Evolutionary conservation across 495 filamentous ascomycete genomes (phyloP), one percentile per base, ranked within the genome.

Genomic region (Neurospora sp.): DNA sequence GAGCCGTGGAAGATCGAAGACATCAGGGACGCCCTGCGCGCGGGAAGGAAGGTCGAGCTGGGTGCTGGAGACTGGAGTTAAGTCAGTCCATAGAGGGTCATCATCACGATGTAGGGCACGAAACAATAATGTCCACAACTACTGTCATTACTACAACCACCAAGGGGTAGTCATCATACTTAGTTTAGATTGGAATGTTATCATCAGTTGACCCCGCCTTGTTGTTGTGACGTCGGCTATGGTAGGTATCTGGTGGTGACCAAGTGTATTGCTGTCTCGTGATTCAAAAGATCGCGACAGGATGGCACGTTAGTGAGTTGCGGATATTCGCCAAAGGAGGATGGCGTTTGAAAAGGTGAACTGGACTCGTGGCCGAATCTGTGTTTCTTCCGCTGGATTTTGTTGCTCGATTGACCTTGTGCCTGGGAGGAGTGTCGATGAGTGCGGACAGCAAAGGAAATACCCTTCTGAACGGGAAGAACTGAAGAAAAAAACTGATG

Each of bases 1-100:
- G 69, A 84, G 78, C 81, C 82, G 7, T 86, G 84, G 84, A 85
- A 76, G 70, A 84, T 86, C 39, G 82, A 85, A 72, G 66, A 84
- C 14, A 82, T 86, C 66, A 81, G 81, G 72, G 76, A 77, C 42
- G 81, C 84, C 38, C 78, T 83, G 46, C 74, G 78, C 3, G 79
- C 76, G 1, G 82, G 80, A 9, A 82, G 76, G 69, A 42, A 78
- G 16, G 79, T 85, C 5, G 72, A 81, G 10, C 74, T 85, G 40
- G 83, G 82, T 1, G 72, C 74, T n/a, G 82, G 83, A 0, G 78
- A 84, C 40, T 85, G 83, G 83, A 77, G 80, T 59, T 84, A 72
- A 72, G 70, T 44, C 10, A 23, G 40, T 71, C 12, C 3, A 12
- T n/a, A n/a, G n/a, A n/a, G 9, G 1, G 46, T 35, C 14, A 62